Base-by-base conservation (phyloP, 1,139 yeast genomes). In the Arxiozyma heterogenica region DNA sequence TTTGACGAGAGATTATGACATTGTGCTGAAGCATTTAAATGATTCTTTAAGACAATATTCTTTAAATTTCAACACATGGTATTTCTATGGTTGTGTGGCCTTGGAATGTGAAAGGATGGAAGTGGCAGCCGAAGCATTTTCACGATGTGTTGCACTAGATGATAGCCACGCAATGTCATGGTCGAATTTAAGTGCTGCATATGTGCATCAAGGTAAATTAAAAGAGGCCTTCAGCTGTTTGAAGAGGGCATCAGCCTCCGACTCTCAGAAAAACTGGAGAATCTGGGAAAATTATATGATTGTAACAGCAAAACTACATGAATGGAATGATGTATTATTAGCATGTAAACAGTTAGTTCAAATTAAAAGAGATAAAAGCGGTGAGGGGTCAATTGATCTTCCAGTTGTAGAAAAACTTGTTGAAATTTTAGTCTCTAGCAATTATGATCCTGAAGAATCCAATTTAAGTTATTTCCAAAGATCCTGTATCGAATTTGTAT, bases 151-250 rank as follows among this genome's bases (percentile, higher is more conserved):
- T 30, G 76, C 96, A 0, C 70, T 93, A 52, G 97, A 91, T 65
- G 96, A 87, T 44, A 78, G 83, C 0, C 90, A 84, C 64, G 78
- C 94, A 0, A 83, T 83, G 66, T 83, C 96, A 1, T 94, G 98
- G 98, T 84, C 96, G n/a, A 94, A 93, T 66, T 76, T 94, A 61
- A 91, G 96, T 5, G 83, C 95, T 20, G 83, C 97, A 0, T 76
- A 88, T 54, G 72, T 90, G 48, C 79, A 81, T 58, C 67, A 79
- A 50, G 84, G 80, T 52, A 86, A 86, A 68, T 71, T 79, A 30
- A 78, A 80, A 57, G 95, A 89, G 58, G 95, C 97, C 0, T 85
- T 87, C 62, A 83, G 80, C 61, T 96, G 98, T 0, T 74, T 90
- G 58, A 83, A 85, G 64, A 82, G 82, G 58, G 96, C 98, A 0